Conservation (phyloP, 257 asterid species). For the Fraxinus quadrangulata region DNA sequence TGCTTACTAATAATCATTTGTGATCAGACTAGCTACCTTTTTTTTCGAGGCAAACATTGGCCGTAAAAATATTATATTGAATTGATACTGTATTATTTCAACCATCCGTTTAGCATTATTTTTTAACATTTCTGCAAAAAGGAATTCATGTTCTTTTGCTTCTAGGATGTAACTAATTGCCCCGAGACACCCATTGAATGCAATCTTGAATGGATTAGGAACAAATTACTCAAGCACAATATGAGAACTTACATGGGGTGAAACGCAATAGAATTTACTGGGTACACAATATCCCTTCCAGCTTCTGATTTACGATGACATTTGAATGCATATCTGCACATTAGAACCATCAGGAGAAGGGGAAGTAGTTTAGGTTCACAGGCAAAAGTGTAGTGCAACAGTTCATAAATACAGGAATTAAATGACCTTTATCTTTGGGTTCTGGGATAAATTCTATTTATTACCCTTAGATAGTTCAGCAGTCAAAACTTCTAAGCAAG, state of each 20-base stretch:
- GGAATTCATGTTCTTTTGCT: not conserved
- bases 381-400: not conserved
- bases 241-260: slow-evolving; percentile 74
- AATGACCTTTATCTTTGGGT: not conserved
- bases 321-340: slow-evolving; percentile 83
- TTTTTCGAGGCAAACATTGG: not conserved
- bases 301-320: slow-evolving; percentile 90
- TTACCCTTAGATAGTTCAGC: not conserved
- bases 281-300: slow-evolving; percentile 80
- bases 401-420: not conserved
- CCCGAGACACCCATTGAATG: not conserved
- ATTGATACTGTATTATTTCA: not conserved
- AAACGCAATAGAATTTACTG: slow-evolving; percentile 89
- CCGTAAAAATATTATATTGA: not conserved
- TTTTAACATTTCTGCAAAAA: not conserved
- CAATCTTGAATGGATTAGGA: not conserved
- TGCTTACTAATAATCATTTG: not conserved
- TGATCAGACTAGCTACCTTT: not conserved
- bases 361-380: not conserved
- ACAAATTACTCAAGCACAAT: not conserved
- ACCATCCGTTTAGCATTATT: not conserved
- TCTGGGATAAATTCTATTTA: not conserved
- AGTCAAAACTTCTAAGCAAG: slow-evolving; percentile 4
- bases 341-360: slow-evolving; percentile 8
- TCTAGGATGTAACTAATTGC: not conserved